Evolutionary conservation across 305 asterid genomes (phyloP).

Genomic region (Coffea humblotiana): DNA sequence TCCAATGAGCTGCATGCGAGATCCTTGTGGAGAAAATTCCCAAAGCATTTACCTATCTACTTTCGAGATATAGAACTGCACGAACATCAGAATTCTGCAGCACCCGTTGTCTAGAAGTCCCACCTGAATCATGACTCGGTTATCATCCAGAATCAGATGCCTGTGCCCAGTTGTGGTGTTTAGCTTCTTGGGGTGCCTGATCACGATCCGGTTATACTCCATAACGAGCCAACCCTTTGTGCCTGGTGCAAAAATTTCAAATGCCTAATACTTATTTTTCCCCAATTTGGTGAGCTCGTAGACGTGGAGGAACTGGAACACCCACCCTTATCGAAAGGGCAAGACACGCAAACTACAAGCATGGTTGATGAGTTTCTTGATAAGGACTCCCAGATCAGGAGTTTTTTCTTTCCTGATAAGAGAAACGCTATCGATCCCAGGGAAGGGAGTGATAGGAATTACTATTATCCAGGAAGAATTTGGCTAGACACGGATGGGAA

Average conservation of each 20-base stretch:
- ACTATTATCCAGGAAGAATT: constrained; percentile 78
- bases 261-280: constrained; percentile 37
- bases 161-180: constrained; percentile 53
- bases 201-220: constrained; percentile 56
- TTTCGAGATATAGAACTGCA: not conserved
- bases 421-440: constrained; percentile 55
- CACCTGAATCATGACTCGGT: constrained; percentile 35
- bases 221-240: constrained; percentile 18
- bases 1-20: not conserved
- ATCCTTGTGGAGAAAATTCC: not conserved
- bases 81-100: not conserved
- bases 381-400: constrained; percentile 76
- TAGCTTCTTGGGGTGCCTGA: constrained; percentile 62
- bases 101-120: not conserved
- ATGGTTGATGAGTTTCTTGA: constrained; percentile 87
- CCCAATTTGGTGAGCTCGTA: constrained; percentile 54
- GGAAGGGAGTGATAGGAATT: constrained; percentile 50
- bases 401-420: constrained; percentile 68
- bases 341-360: constrained; percentile 37
- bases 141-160: constrained; percentile 53
- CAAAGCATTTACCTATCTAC: not conserved
- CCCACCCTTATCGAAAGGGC: constrained; percentile 49
- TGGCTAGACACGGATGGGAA: constrained; percentile 96
- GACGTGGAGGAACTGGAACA: constrained; percentile 73
- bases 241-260: constrained; percentile 29